Base-by-base conservation (phyloP, 345 rosid species). In the Angophora floribunda region DNA sequence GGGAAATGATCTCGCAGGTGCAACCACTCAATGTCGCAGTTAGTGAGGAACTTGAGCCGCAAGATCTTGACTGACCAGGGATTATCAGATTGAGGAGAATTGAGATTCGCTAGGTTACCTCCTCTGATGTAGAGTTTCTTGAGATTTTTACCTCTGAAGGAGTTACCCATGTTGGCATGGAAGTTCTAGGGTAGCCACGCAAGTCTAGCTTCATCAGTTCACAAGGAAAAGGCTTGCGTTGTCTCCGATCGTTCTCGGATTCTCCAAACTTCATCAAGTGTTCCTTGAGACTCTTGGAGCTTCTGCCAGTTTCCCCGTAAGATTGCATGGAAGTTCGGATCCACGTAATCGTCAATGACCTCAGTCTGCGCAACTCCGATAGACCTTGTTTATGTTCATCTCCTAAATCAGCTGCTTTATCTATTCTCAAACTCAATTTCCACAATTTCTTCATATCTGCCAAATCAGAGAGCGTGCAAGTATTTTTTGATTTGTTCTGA, bases 91-190 rank as follows among this genome's bases (percentile, higher is more conserved):
- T 14, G 53, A 52, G 53, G 5, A 50, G 3, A 2, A 6, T 52
- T 55, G n/a, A 59, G 65, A 24, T 59, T 59, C 65, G 7, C 30
- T 0, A 24, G 14, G 1, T 59, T 59, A 11, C 65, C 65, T 59
- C 65, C 65, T 59, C 30, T 59, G 7, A 59, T 59, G 65, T 59
- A 59, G 1, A 59, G 65, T 26, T 59, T 59, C 3, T 59, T 5
- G 13, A 59, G 1, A 0, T 24, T 4, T 57, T 10, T 10, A 26
- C 14, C 7, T 24, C 0, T 59, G 0, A 0, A 10, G 3, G 30
- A 59, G 65, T 24, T 59, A 59, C 0, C 65, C 65, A 59, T 3
- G 0, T 5, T 2, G 65, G 65, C 65, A 59, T 1, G 3, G 30
- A 24, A 10, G 65, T 0, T 59, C 0, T 3, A 10, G 30, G 30